Evolutionary conservation across 768 basidiomycete species (phyloP).

Genomic region (Tulasnella sp.): DNA sequence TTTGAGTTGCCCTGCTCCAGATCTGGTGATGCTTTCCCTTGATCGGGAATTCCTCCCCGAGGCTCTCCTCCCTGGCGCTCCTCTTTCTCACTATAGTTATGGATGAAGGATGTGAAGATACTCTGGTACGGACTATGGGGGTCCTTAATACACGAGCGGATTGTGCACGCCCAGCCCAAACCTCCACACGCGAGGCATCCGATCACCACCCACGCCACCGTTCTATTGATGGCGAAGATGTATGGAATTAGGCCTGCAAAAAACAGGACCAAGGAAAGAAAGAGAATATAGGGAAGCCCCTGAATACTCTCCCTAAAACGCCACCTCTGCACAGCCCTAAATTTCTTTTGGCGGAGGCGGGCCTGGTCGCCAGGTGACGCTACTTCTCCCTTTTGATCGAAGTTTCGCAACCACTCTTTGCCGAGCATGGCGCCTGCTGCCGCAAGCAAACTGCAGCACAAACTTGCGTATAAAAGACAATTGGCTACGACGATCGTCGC

Average conservation of each 20-base stretch:
- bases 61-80: too few species aligned
- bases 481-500: neutral
- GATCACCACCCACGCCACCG: neutral
- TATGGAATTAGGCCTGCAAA: constrained; percentile 2
- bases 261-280: constrained; percentile 3
- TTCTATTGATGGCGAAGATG: neutral
- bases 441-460: constrained; percentile 16
- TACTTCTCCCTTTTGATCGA: neutral
- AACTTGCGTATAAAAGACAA: constrained; percentile 1
- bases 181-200: neutral
- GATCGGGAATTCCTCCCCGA: too few species aligned
- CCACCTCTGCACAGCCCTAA: constrained; percentile 2
- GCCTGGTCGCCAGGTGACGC: constrained; percentile 5
- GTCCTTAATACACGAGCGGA: neutral
- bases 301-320: neutral
- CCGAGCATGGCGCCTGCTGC: constrained; percentile 13
- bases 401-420: constrained; percentile 12
- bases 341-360: neutral
- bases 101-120: too few species aligned
- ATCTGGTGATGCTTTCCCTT: too few species aligned
- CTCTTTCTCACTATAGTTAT: too few species aligned
- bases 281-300: neutral
- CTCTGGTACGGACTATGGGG: neutral
- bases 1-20: too few species aligned
- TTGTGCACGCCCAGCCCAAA: neutral